Evolutionary conservation across 768 basidiomycete species (phyloP).

Genomic region (Tubosaeta sp.): DNA sequence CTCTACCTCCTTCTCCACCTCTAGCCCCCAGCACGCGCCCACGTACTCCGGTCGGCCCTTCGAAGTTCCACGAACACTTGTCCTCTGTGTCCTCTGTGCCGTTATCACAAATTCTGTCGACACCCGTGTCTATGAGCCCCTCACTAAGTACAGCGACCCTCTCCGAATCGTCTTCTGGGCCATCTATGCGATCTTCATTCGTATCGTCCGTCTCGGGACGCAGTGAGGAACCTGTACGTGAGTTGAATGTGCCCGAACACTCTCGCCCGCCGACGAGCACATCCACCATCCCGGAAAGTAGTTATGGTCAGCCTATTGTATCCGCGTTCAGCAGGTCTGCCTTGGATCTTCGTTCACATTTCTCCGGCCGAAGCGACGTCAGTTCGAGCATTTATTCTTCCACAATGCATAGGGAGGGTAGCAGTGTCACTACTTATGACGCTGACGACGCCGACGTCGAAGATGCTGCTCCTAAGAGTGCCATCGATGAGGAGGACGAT

Average conservation of each 20-base stretch:
- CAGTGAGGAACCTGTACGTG: slow-evolving; percentile 5
- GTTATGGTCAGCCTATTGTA: slow-evolving; percentile 14
- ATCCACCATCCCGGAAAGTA: slow-evolving; percentile 20
- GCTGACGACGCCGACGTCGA: slow-evolving; percentile 23
- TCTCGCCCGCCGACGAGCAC: slow-evolving; percentile 19
- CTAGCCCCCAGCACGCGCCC: neutral
- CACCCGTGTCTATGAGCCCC: slow-evolving; percentile 11
- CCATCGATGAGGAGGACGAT: slow-evolving; percentile 21
- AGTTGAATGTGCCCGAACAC: slow-evolving; percentile 8
- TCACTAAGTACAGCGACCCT: slow-evolving; percentile 19
- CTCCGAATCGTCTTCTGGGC: slow-evolving; percentile 29
- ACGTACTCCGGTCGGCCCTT: slow-evolving; percentile 14
- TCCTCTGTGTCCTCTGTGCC: slow-evolving; percentile 27
- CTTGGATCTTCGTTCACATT: slow-evolving; percentile 11
- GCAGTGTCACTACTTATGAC: slow-evolving; percentile 17
- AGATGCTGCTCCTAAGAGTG: slow-evolving; percentile 8
- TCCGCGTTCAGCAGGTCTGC: slow-evolving; percentile 3
- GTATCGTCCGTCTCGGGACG: slow-evolving; percentile 18
- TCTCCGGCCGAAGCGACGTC: slow-evolving; percentile 17
- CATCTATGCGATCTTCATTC: slow-evolving; percentile 25
- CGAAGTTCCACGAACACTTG: slow-evolving; percentile 33
- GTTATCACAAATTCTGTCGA: slow-evolving; percentile 8
- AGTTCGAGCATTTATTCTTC: slow-evolving; percentile 18
- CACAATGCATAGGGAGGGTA: slow-evolving; percentile 13
- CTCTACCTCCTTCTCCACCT: slow-evolving; percentile 27